Evolutionary conservation across 179 eudicot genomes (phyloP).

Genomic region (Dionaea muscipula): DNA sequence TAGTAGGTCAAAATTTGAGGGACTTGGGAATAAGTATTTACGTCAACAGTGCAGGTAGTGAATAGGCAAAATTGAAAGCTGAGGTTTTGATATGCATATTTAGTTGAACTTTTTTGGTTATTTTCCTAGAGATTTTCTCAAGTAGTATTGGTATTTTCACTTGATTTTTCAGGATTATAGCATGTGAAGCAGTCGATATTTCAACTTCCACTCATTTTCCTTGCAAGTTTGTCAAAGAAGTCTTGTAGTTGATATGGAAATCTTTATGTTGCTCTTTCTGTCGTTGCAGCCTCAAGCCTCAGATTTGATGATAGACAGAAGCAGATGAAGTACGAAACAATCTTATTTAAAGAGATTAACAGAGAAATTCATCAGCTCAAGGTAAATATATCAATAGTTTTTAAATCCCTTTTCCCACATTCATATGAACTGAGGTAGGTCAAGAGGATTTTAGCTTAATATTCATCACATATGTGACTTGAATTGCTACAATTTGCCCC

Average conservation of each 20-base stretch:
- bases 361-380: conserved; percentile 50
- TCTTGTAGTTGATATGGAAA: too few species aligned
- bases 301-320: conserved; percentile 60
- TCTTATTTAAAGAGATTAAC: conserved; percentile 59
- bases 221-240: neutral
- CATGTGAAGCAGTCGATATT: too few species aligned
- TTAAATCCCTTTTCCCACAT: neutral
- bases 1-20: too few species aligned
- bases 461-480: neutral
- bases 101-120: too few species aligned
- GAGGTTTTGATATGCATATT: too few species aligned
- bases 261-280: neutral
- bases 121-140: too few species aligned
- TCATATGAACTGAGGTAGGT: neutral
- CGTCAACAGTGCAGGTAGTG: too few species aligned
- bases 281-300: conserved; percentile 66
- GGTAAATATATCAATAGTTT: conserved; percentile 25
- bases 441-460: neutral
- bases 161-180: too few species aligned
- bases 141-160: too few species aligned
- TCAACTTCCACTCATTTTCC: neutral
- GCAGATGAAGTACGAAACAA: conserved; percentile 40
- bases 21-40: too few species aligned
- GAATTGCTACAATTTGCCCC: neutral
- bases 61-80: too few species aligned